Evolutionary conservation across 2,329 filamentous ascomycete genomes (phyloP).

Genomic region (Fusarium continuum): DNA sequence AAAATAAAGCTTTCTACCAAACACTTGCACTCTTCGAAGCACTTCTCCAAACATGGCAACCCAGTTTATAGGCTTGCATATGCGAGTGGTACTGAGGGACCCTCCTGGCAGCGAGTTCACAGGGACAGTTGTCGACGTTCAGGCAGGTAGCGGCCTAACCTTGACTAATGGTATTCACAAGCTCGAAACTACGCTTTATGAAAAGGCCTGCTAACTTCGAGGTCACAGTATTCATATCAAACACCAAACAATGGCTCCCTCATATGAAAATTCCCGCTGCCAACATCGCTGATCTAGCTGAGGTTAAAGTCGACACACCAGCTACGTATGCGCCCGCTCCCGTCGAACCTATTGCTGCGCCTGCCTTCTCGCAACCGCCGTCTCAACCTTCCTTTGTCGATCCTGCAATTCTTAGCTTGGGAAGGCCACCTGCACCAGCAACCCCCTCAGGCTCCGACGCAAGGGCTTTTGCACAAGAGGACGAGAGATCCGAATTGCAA

Average conservation of each 20-base stretch:
- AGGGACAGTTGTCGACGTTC: conserved; percentile 75
- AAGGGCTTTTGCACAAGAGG: conserved; percentile 13
- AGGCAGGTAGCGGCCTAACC: conserved; percentile 71
- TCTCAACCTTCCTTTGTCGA: conserved; percentile 70
- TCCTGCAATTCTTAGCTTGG: conserved; percentile 81
- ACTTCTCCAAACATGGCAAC: conserved; percentile 56
- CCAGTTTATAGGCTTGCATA: conserved; percentile 79
- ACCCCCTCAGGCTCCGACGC: conserved; percentile 39
- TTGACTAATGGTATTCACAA: conserved; percentile 72
- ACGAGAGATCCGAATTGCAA: conserved; percentile 27
- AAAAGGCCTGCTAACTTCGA: conserved; percentile 9
- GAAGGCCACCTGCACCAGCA: conserved; percentile 51
- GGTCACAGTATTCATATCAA: conserved; percentile 51
- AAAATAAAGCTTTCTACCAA: neutral
- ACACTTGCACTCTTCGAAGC: neutral
- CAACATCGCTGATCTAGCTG: conserved; percentile 57
- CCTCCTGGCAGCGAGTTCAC: conserved; percentile 71
- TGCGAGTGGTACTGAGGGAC: conserved; percentile 75
- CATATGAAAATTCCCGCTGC: conserved; percentile 57
- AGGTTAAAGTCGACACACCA: conserved; percentile 49
- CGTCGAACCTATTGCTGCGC: conserved; percentile 39
- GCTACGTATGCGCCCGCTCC: conserved; percentile 42
- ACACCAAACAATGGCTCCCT: conserved; percentile 54
- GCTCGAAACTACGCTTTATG: neutral
- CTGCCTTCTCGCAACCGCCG: conserved; percentile 43